Conservation (phyloP, 768 basidiomycete genomes). For the Trametes punicea region DNA sequence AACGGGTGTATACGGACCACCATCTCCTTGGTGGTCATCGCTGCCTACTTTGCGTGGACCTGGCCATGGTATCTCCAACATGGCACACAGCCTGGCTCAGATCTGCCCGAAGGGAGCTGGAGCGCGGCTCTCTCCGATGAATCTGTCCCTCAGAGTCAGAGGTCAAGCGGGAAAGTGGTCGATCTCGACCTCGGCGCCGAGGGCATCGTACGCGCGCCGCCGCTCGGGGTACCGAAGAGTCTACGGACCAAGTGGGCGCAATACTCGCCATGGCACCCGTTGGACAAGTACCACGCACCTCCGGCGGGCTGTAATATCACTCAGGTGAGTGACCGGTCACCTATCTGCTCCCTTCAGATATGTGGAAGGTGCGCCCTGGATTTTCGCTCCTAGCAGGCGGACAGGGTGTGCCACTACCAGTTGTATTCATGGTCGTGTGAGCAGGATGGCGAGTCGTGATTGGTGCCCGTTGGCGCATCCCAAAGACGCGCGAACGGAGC, state of each 20-base stretch:
- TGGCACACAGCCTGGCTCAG: background rate
- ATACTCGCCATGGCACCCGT: slow-evolving; percentile 59
- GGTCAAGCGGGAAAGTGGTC: too few relatives aligned
- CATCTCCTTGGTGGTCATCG: slow-evolving; percentile 9
- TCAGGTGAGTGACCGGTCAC: slow-evolving; percentile 41
- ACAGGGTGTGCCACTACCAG: background rate
- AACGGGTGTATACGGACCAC: slow-evolving; percentile 14
- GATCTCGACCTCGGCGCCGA: background rate
- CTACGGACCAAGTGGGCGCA: slow-evolving; percentile 45
- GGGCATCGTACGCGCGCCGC: slow-evolving; percentile 11
- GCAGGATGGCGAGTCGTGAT: background rate
- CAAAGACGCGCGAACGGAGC: background rate
- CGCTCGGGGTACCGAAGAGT: slow-evolving; percentile 12
- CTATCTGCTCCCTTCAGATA: background rate
- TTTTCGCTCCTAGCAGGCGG: background rate
- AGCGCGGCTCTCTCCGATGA: background rate
- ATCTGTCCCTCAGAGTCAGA: background rate
- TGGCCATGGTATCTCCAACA: slow-evolving; percentile 8
- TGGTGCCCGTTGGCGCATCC: background rate
- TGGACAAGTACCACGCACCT: slow-evolving; percentile 41
- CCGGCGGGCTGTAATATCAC: slow-evolving; percentile 49
- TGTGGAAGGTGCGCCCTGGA: background rate
- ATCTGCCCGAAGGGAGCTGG: background rate
- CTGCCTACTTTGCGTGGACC: slow-evolving; percentile 11
- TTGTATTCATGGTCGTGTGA: background rate